phyloP scores from a whole-genome alignment of 2,329 filamentous ascomycete species.

The Zymoseptoria passerinii region DNA sequence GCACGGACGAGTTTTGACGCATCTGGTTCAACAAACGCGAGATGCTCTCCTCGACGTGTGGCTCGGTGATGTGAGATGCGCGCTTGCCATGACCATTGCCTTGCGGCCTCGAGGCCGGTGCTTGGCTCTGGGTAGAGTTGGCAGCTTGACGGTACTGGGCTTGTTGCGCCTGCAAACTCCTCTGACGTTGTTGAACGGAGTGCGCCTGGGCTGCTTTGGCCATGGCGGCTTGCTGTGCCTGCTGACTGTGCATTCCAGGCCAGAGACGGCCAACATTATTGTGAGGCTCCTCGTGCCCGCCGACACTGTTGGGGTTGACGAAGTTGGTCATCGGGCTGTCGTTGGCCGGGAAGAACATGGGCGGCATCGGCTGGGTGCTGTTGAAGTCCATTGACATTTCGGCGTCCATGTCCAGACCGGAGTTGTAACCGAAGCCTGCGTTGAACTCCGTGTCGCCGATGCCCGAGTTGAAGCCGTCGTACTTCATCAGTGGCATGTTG shows the following conservation, averaged over 20 bases:
- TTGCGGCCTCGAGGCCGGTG: slow-evolving; percentile 21
- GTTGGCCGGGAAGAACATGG: slow-evolving; percentile 55
- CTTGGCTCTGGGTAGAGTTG: slow-evolving; percentile 16
- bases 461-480: slow-evolving; percentile 39
- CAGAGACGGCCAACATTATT: slow-evolving; percentile 62
- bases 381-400: slow-evolving; percentile 62
- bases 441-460: slow-evolving; percentile 62
- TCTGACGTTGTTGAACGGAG: slow-evolving; percentile 43
- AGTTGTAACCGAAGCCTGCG: slow-evolving; percentile 49
- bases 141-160: slow-evolving; percentile 30
- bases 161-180: slow-evolving; percentile 33
- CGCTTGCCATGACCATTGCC: slow-evolving; percentile 38
- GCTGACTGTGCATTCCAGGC: slow-evolving; percentile 87
- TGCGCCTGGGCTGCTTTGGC: slow-evolving; percentile 43
- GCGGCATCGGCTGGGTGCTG: slow-evolving; percentile 37
- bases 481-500: slow-evolving; percentile 68
- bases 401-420: slow-evolving; percentile 41
- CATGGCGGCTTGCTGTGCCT: slow-evolving; percentile 55
- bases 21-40: slow-evolving; percentile 87
- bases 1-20: slow-evolving; percentile 60
- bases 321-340: slow-evolving; percentile 43
- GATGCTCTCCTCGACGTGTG: slow-evolving; percentile 73
- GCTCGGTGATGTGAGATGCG: slow-evolving; percentile 36
- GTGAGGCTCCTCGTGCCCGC: slow-evolving; percentile 51
- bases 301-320: slow-evolving; percentile 67